A percentile compares a stretch with the other conserved stretches of the same genome.
These are phyloP conservation scores for Eucalyptus marginata DNA, from an alignment of 345 rosid species.

Conservation along the genomic window DNA sequence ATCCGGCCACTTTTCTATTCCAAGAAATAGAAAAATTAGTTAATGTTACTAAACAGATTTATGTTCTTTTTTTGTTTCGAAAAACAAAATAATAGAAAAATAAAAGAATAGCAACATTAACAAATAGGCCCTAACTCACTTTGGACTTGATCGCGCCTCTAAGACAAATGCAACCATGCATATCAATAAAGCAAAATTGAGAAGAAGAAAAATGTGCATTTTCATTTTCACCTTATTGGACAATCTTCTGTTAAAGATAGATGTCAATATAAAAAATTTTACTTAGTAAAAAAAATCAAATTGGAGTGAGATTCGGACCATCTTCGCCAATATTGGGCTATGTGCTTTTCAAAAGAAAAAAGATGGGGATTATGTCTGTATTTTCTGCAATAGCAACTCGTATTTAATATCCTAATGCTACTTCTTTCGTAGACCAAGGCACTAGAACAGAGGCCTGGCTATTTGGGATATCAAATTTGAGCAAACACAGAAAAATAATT, in stretches of 20 bases:
- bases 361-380: no score
- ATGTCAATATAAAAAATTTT: background rate
- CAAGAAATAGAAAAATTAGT: accelerated
- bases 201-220: background rate
- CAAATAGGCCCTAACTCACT: no score
- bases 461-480: background rate
- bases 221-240: background rate
- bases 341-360: background rate
- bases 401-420: no score
- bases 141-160: accelerated
- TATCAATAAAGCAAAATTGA: background rate
- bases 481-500: background rate
- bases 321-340: background rate
- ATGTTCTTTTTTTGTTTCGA: accelerated
- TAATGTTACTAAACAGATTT: accelerated
- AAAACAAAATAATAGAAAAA: no score
- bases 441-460: background rate
- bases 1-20: accelerated
- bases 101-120: accelerated
- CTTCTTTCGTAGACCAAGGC: background rate
- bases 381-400: background rate
- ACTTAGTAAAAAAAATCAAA: no score
- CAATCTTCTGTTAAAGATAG: background rate
- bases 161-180: background rate
- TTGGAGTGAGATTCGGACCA: background rate